These are phyloP conservation scores for Rhizophagus clarus DNA, from an alignment of 192 early-diverging fungal genomes.

Conservation along the genomic window DNA sequence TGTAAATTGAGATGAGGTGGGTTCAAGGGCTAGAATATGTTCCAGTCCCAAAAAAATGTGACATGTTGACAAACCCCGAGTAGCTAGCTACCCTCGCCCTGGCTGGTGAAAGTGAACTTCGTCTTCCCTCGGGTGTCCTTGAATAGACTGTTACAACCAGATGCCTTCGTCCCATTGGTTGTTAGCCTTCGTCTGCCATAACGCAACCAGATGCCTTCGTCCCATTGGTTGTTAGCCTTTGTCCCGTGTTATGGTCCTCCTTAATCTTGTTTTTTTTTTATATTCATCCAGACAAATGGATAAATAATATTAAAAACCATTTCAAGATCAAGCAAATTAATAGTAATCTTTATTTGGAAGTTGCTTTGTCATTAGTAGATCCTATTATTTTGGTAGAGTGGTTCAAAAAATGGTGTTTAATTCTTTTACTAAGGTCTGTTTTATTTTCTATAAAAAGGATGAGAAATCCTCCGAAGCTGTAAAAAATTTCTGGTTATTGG, in stretches of 20 bases:
- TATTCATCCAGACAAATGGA: too few relatives aligned
- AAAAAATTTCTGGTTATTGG: conserved; percentile 26
- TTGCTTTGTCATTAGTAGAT: too few relatives aligned
- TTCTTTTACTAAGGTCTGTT: background rate
- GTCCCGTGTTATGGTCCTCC: conserved; percentile 28
- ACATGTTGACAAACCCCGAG: conserved; percentile 5
- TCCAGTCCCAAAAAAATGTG: background rate
- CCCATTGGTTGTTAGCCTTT: conserved; percentile 21
- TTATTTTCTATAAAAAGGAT: conserved; percentile 29
- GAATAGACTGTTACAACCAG: conserved; percentile 33
- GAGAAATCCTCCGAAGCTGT: conserved; percentile 24
- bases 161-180: conserved; percentile 18
- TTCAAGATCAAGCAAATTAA: too few relatives aligned
- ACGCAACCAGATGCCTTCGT: too few relatives aligned
- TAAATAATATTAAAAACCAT: too few relatives aligned
- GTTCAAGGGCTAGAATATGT: conserved; percentile 35
- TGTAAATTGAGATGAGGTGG: conserved; percentile 21
- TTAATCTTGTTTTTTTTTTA: background rate
- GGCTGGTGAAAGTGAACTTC: conserved; percentile 30
- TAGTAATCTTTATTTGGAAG: too few relatives aligned
- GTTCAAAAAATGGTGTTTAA: conserved; percentile 4
- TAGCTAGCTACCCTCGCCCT: conserved; percentile 18
- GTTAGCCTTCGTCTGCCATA: conserved; percentile 13
- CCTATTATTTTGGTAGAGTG: background rate
- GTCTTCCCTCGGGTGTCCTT: conserved; percentile 22